A percentile compares a stretch with the other conserved stretches of the same genome.
phyloP scores from a whole-genome alignment of 108 stramenopile genomes.

The Nitzschia sp. region DNA sequence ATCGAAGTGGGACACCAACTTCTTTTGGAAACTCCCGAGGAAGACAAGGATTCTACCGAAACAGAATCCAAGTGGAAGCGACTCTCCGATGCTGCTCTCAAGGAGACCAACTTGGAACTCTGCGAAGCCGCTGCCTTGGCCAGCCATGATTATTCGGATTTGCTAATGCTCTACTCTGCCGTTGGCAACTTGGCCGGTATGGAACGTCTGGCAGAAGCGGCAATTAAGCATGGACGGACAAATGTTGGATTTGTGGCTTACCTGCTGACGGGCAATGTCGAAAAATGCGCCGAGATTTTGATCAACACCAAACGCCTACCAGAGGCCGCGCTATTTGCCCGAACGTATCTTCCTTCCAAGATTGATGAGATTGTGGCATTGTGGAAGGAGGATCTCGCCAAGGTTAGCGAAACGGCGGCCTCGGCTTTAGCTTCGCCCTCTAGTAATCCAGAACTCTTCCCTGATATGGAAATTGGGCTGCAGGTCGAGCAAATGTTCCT shows the following conservation, averaged over 20 bases:
- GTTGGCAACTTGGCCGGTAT: slow-evolving; percentile 92
- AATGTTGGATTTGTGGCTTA: slow-evolving; percentile 96
- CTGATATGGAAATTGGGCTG: slow-evolving; percentile 88
- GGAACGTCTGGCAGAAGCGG: slow-evolving; percentile 80
- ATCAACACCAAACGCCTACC: slow-evolving; percentile 90
- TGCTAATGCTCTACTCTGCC: slow-evolving; percentile 94
- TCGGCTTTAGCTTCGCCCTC: slow-evolving; percentile 87
- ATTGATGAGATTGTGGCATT: slow-evolving; percentile 88
- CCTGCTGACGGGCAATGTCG: slow-evolving; percentile 90
- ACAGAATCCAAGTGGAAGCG: slow-evolving; percentile 97
- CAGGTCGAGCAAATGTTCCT: slow-evolving; percentile 93
- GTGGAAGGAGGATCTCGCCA: slow-evolving; percentile 92
- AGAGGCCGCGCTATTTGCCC: slow-evolving; percentile 97
- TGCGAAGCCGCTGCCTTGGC: slow-evolving; percentile 90
- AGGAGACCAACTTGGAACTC: slow-evolving; percentile 90
- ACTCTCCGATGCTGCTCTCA: slow-evolving; percentile 96
- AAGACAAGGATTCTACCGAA: slow-evolving; percentile 92
- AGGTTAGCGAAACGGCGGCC: slow-evolving; percentile 88
- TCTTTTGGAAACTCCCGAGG: slow-evolving; percentile 79
- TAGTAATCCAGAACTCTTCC: slow-evolving; percentile 88
- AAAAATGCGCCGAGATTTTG: slow-evolving; percentile 92
- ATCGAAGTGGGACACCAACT: slow-evolving; percentile 87
- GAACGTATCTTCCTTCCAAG: slow-evolving; percentile 95
- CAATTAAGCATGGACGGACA: slow-evolving; percentile 79
- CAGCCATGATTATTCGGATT: slow-evolving; percentile 90